Conservation (phyloP, 352 stramenopile species). For the Pythium myriotylum region DNA sequence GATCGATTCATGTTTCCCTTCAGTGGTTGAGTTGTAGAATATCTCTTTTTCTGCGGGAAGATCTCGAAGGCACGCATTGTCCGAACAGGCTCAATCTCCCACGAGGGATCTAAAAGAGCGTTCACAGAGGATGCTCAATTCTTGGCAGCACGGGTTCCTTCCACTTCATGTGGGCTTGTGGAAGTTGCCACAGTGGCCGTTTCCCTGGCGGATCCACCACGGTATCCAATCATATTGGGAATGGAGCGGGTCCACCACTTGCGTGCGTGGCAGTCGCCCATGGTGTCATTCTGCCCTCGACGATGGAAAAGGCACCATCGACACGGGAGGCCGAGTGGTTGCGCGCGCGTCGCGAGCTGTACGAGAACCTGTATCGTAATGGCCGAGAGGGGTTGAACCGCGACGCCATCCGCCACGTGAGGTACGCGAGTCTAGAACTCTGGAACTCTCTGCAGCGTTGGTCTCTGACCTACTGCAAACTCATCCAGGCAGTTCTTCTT, state of each 20-base stretch:
- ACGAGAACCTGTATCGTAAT: constrained; percentile 19
- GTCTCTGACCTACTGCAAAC: not conserved
- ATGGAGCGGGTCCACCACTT: not conserved
- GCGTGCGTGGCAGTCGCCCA: not conserved
- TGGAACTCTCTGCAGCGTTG: not conserved
- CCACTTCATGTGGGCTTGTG: too few relatives aligned
- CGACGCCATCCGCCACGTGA: constrained; percentile 25
- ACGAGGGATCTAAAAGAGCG: too few relatives aligned
- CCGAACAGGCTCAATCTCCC: too few relatives aligned
- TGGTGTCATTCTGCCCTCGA: not conserved
- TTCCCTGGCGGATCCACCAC: not conserved
- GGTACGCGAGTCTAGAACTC: constrained; percentile 15
- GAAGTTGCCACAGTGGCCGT: too few relatives aligned
- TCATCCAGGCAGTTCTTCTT: constrained; percentile 25
- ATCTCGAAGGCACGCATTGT: too few relatives aligned
- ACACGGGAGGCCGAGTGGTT: constrained; percentile 23
- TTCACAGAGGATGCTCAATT: too few relatives aligned
- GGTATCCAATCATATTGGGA: not conserved
- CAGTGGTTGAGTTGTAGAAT: too few relatives aligned
- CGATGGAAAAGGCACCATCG: constrained; percentile 8
- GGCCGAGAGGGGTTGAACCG: constrained; percentile 19
- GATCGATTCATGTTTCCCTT: too few relatives aligned
- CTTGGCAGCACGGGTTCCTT: too few relatives aligned
- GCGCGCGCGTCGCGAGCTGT: constrained; percentile 18
- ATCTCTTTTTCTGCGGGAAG: too few relatives aligned